Evolutionary conservation across 345 rosid species (phyloP), one percentile per base, ranked within the genome.

Genomic region (Eucalyptus pauciflora): DNA sequence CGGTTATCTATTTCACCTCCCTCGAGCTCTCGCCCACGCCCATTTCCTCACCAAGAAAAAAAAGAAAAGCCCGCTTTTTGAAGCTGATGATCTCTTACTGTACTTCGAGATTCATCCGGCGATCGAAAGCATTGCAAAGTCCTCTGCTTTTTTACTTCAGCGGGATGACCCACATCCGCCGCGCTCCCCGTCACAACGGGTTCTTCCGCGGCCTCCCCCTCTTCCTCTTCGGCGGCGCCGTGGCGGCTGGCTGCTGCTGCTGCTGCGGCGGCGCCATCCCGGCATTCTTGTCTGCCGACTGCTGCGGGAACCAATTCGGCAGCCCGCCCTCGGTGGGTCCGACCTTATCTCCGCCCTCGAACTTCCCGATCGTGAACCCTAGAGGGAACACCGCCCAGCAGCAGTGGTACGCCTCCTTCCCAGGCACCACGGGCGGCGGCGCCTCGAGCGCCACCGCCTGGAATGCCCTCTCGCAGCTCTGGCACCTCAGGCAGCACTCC

Each of bases 141-240:
- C 54, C 56, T 29, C 18, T 51, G 16, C 62, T 37, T 51, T 25
- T 25, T 33, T 31, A 50, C 46, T 86, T 86, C 22, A 43, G 49
- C 62, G 3, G 62, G 62, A 27, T 31, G 3, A 86, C 22, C 64
- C 87, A 31, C 87, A 18, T 41, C 20, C 45, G 62, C 41, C 45
- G 22, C 5, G 22, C 10, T 50, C 87, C 64, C 17, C 43, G 31
- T 48, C 52, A 86, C 86, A 60, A 45, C 3, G 94, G 90, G 91
- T 92, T 92, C 91, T 96, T 97, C 94, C 96, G 93, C 1, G 99
- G 98, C 91, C 99, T 93, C 83, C 99, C 99, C 90, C 99, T 94
- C 92, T 94, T 96, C 95, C 29, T 94, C 52, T 85, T 46, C 71
- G 45, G 88, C 90, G 71, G 62, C 90, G 16, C 15, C 4, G 88